Evolutionary conservation across 164 flowering plant species (phyloP).

Genomic region (Warburgia ugandensis): DNA sequence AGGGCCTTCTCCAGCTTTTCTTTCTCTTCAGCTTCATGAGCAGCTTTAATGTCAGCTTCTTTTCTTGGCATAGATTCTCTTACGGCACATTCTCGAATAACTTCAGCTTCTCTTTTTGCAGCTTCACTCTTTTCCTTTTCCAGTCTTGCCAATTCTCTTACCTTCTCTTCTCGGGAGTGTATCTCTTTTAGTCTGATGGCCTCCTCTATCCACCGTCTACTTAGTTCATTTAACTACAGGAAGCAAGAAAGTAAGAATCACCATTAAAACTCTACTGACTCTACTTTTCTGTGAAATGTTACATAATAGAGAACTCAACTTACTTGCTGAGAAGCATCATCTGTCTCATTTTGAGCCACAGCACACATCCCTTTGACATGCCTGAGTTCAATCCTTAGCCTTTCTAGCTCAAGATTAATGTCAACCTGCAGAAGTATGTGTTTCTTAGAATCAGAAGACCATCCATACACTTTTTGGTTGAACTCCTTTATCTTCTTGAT

Average conservation of each 20-base stretch:
- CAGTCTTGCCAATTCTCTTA: constrained; percentile 42
- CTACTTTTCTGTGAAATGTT: too few relatives aligned
- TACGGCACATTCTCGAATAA: constrained; percentile 41
- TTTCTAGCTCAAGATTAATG: constrained; percentile 65
- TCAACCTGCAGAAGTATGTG: constrained; percentile 32
- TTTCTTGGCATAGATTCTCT: constrained; percentile 49
- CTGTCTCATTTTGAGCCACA: constrained; percentile 61
- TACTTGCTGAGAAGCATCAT: constrained; percentile 71
- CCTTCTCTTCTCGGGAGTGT: constrained; percentile 38
- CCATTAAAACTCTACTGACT: too few relatives aligned
- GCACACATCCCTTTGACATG: constrained; percentile 71
- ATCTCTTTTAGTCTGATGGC: constrained; percentile 47
- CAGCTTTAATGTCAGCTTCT: constrained; percentile 53
- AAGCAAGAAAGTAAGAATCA: neutral
- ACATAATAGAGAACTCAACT: constrained; percentile 1
- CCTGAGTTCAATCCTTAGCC: constrained; percentile 68
- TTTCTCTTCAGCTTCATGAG: constrained; percentile 46
- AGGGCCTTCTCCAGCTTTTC: constrained; percentile 51
- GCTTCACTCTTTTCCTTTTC: constrained; percentile 54
- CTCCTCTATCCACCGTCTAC: constrained; percentile 42
- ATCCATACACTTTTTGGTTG: neutral
- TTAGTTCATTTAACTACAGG: constrained; percentile 47
- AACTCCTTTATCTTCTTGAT: neutral
- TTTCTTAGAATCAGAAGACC: neutral
- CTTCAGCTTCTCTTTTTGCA: constrained; percentile 46